Evolutionary conservation across 169 alveolate species (phyloP).

Genomic region (Cyclospora cayetanensis): DNA sequence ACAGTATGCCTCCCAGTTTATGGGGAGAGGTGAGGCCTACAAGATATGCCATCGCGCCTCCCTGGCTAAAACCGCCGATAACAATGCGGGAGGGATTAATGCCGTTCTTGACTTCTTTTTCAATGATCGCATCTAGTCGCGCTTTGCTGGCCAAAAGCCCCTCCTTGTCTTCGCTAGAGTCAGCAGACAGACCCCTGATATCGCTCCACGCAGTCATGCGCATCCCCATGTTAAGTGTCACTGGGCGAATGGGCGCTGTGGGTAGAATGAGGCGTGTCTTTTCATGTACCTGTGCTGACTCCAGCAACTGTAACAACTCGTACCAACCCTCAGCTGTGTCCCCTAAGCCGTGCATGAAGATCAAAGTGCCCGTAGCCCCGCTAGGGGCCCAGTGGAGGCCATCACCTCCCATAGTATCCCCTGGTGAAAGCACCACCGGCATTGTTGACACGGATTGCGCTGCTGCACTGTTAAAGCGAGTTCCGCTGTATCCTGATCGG

Average conservation of each 20-base stretch:
- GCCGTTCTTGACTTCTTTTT: slow-evolving; percentile 21
- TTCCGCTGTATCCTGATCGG: neutral
- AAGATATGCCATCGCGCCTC: slow-evolving; percentile 70
- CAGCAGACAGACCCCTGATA: slow-evolving; percentile 45
- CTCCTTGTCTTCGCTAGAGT: slow-evolving; percentile 48
- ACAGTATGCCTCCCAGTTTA: slow-evolving; percentile 66
- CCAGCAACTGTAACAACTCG: slow-evolving; percentile 34
- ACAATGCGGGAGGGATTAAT: slow-evolving; percentile 65
- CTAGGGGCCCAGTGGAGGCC: slow-evolving; percentile 54
- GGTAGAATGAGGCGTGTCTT: slow-evolving; percentile 64
- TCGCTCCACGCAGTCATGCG: slow-evolving; percentile 73
- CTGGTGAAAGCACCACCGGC: slow-evolving; percentile 40
- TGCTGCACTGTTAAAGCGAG: neutral
- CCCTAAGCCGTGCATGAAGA: slow-evolving; percentile 72
- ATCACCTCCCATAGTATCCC: slow-evolving; percentile 27
- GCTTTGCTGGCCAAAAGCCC: slow-evolving; percentile 67
- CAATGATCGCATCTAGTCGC: slow-evolving; percentile 62
- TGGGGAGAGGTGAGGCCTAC: slow-evolving; percentile 41
- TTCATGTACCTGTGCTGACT: neutral
- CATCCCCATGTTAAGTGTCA: slow-evolving; percentile 66
- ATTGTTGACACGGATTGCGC: neutral
- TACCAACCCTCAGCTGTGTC: slow-evolving; percentile 74
- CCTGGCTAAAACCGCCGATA: slow-evolving; percentile 74
- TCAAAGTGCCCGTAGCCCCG: slow-evolving; percentile 23
- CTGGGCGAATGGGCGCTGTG: slow-evolving; percentile 71